Conservation (phyloP, 2,329 filamentous ascomycete species). For the Thyridium curvatum region DNA sequence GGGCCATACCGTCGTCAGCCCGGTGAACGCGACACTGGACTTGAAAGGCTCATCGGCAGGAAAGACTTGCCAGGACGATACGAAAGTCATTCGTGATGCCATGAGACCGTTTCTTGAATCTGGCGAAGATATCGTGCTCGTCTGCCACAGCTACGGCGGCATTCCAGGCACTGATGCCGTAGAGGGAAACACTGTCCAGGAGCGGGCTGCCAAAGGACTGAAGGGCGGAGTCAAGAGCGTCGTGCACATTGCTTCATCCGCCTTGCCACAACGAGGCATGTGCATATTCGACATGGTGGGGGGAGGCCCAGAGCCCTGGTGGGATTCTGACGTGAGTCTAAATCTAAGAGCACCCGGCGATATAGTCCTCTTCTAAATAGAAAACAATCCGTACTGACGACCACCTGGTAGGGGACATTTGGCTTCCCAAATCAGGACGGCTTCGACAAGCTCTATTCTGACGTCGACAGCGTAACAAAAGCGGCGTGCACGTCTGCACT, state of each 20-base stretch:
- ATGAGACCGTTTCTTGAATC: conserved; percentile 1
- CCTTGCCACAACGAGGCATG: conserved; percentile 9
- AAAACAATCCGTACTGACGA: no score
- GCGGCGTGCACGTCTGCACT: neutral
- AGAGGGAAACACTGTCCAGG: conserved; percentile 17
- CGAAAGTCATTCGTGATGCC: neutral
- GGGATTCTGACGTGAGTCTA: neutral
- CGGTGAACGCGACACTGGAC: neutral
- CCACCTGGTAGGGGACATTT: neutral
- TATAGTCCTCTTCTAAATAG: no score
- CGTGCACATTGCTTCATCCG: conserved; percentile 19
- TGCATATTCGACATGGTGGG: neutral
- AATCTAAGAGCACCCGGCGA: neutral
- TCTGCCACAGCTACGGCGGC: conserved; percentile 21
- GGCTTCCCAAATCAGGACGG: neutral
- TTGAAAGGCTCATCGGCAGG: neutral
- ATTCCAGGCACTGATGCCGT: conserved; percentile 17
- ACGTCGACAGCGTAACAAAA: neutral
- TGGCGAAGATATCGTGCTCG: conserved; percentile 5
- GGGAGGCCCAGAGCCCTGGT: neutral
- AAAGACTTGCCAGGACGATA: neutral
- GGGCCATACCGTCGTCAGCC: no score
- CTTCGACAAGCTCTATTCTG: neutral
- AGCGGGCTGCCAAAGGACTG: conserved; percentile 14
- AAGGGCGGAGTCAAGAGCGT: conserved; percentile 20